Conservation (phyloP, 2,329 filamentous ascomycete species). For the Penicillium sp. region DNA sequence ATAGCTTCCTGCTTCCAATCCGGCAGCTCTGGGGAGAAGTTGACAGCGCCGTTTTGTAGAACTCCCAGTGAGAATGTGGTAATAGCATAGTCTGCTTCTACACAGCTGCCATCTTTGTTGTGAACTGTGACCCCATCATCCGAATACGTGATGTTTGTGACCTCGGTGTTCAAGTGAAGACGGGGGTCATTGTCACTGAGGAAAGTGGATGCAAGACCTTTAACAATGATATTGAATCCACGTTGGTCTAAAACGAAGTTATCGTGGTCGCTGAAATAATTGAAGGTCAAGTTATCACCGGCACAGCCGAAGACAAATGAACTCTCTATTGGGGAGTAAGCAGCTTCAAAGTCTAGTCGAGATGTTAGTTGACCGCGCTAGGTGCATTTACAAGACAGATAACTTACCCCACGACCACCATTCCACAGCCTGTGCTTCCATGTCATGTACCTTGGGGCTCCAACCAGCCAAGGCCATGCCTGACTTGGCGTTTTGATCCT, state of each 20-base stretch:
- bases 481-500: slow-evolving; percentile 61
- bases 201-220: slow-evolving; percentile 59
- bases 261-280: slow-evolving; percentile 62
- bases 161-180: slow-evolving; percentile 58
- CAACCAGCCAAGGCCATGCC: slow-evolving; percentile 62
- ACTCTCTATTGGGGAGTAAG: slow-evolving; percentile 57
- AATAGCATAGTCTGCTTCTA: slow-evolving; percentile 62
- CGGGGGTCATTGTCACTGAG: slow-evolving; percentile 56
- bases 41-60: slow-evolving; percentile 60
- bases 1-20: slow-evolving; percentile 65
- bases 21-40: slow-evolving; percentile 60
- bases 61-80: slow-evolving; percentile 69
- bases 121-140: slow-evolving; percentile 54
- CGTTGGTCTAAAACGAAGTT: slow-evolving; percentile 62
- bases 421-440: slow-evolving; percentile 60
- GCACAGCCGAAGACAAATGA: slow-evolving; percentile 58
- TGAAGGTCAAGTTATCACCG: slow-evolving; percentile 61
- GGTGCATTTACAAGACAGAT: neutral
- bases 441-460: slow-evolving; percentile 56
- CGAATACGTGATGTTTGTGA: slow-evolving; percentile 57
- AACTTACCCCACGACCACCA: slow-evolving; percentile 54
- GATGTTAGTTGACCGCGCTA: neutral
- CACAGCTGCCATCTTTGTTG: slow-evolving; percentile 56
- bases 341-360: slow-evolving; percentile 57
- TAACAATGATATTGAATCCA: slow-evolving; percentile 61